Percentiles rank a stretch among this genome's conserved stretches.
phyloP scores from a whole-genome alignment of 2,329 filamentous ascomycete species.

The Zasmidium angulare region DNA sequence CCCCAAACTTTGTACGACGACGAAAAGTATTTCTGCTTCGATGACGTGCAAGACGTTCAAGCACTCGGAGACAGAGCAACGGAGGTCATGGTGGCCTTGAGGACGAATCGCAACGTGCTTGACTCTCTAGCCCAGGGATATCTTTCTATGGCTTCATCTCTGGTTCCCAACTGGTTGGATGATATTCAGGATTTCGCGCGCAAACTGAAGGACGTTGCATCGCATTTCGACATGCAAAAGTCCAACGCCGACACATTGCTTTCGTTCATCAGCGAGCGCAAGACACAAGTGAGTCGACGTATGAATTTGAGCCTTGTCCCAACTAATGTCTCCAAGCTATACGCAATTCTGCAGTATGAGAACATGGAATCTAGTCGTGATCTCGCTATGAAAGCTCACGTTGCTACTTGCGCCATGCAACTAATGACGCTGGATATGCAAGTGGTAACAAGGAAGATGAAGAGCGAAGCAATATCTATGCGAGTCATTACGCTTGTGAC shows the following conservation, averaged over 20 bases:
- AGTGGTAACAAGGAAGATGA: conserved; percentile 37
- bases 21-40: conserved; percentile 27
- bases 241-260: conserved; percentile 3
- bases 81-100: conserved; percentile 35
- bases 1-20: conserved; percentile 8
- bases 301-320: not conserved
- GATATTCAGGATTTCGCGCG: not conserved
- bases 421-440: conserved; percentile 32
- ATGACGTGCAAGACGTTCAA: conserved; percentile 36
- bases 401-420: conserved; percentile 35
- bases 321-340: not conserved
- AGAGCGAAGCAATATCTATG: conserved; percentile 45
- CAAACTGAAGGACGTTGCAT: not conserved
- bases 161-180: too few species aligned
- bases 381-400: conserved; percentile 12
- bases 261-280: conserved; percentile 7
- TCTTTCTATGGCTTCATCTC: not conserved
- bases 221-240: conserved; percentile 10
- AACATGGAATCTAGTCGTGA: not conserved
- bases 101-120: conserved; percentile 36
- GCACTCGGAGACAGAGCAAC: conserved; percentile 40
- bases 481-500: conserved; percentile 44
- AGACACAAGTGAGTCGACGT: conserved; percentile 9
- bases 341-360: not conserved
- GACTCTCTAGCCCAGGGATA: conserved; percentile 2